Evolutionary conservation across 1,139 yeast species (phyloP).

Genomic region (Zygoascus meyerae): DNA sequence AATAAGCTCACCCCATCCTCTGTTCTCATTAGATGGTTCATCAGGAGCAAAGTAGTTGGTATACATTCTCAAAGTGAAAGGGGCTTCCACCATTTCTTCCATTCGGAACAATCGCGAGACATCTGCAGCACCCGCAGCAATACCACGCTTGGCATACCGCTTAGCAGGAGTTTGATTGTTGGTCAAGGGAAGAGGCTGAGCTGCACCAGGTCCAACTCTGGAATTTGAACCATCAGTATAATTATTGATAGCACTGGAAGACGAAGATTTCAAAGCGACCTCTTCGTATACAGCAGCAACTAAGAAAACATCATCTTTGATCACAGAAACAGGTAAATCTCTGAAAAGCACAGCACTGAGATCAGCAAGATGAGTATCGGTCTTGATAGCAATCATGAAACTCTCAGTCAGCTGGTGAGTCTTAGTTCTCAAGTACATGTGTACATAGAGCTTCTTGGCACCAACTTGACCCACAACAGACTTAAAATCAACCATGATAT

Average conservation of each 20-base stretch:
- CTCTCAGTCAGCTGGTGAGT: conserved; percentile 71
- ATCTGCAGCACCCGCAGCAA: conserved; percentile 87
- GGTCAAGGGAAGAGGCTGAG: no score
- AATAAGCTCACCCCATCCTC: conserved; percentile 87
- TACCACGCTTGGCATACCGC: conserved; percentile 58
- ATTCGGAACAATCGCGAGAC: conserved; percentile 71
- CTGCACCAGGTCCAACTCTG: conserved; percentile 4
- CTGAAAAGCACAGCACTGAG: conserved; percentile 75
- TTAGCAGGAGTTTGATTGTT: conserved; percentile 13
- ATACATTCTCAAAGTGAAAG: conserved; percentile 64
- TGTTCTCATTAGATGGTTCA: conserved; percentile 39
- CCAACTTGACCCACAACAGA: conserved; percentile 51
- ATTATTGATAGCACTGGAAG: conserved; percentile 3
- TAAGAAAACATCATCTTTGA: conserved; percentile 29
- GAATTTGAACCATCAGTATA: neutral
- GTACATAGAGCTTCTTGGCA: conserved; percentile 63
- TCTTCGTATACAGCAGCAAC: conserved; percentile 33
- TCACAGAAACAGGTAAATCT: conserved; percentile 63
- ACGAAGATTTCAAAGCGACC: conserved; percentile 21
- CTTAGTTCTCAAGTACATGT: conserved; percentile 63
- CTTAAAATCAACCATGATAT: conserved; percentile 73
- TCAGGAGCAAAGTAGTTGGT: conserved; percentile 52
- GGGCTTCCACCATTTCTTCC: conserved; percentile 60
- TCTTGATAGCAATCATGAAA: conserved; percentile 62
- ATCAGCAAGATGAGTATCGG: conserved; percentile 57